These are phyloP conservation scores for Capsicum chinense DNA, from an alignment of 257 asterid genomes.

Conservation along the genomic window DNA sequence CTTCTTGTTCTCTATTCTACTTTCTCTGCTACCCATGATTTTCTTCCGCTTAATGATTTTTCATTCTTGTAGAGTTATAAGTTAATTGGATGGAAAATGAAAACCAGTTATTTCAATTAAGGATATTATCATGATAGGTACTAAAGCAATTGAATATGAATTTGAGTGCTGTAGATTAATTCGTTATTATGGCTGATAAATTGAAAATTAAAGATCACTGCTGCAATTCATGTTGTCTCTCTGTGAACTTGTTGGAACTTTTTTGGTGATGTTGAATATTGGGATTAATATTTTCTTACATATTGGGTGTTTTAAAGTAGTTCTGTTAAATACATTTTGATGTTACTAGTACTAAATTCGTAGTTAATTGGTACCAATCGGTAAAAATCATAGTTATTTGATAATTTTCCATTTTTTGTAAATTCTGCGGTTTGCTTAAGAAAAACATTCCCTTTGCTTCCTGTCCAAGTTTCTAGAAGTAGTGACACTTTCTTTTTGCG, in stretches of 20 bases:
- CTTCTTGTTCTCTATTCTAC: conserved; percentile 12
- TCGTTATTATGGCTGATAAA: conserved; percentile 7
- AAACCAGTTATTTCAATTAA: background rate
- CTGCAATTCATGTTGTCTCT: background rate
- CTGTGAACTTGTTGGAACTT: background rate
- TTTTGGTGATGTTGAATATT: conserved; percentile 12
- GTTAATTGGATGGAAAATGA: background rate
- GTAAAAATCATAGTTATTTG: background rate
- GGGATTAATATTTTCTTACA: conserved; percentile 3
- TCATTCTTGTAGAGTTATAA: background rate
- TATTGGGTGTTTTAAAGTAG: background rate
- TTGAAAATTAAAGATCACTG: background rate
- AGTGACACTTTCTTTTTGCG: background rate
- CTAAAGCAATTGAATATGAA: conserved; percentile 6
- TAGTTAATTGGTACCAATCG: background rate
- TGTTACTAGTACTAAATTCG: background rate
- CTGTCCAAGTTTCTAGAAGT: background rate
- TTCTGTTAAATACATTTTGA: background rate
- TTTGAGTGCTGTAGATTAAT: background rate
- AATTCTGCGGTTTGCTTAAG: background rate
- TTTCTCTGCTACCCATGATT: conserved; percentile 2
- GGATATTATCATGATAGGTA: background rate
- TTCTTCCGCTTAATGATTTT: background rate
- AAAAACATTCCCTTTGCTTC: background rate
- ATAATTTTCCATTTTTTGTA: background rate